Base-by-base conservation (phyloP, 305 asterid genomes). In the Plantago rigida region DNA sequence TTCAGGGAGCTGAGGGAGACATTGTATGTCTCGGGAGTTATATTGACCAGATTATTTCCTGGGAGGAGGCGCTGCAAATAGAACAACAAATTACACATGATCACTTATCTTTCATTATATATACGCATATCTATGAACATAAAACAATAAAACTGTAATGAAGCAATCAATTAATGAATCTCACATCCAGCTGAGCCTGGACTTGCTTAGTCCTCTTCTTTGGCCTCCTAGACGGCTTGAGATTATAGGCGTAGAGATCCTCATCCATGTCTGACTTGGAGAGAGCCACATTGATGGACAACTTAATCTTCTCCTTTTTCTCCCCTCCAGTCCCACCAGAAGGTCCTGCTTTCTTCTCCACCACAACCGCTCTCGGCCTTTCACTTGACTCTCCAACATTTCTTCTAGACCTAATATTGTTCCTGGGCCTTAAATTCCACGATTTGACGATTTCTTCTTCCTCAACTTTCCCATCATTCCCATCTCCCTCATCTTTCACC, bases 191-290 rank as follows among this genome's bases (percentile, higher is more conserved):
- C 53, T 73, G 82, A 63, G 69, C 83, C 75, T 84, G 94, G 47
- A 79, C 68, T 60, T 22, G 56, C 69, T 79, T 85, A 1, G 82
- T 72, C 71, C 92, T 84, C 81, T 87, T 89, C 80, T 76, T 86
- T 3, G 97, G 94, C 76, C 91, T 80, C 78, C 89, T 84, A 10
- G 83, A 68, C 29, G 87, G 94, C 75, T 81, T 89, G n/a, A 78
- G 72, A 73, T 88, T 89, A 71, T 84, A 62, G n/a, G 86, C 69
- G 62, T 77, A 81, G 3, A 84, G 59, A 74, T 89, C 97, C 78
- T 80, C 95, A 63, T 86, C 97, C 22, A 86, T 89, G 72, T 89
- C 95, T 51, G 75, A 81, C 67, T 73, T 81, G 2, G 87, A 59
- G 19, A 89, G 80, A 0, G 85, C n/a, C n/a, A 78, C 59, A 13